Conservation (phyloP, 2,329 filamentous ascomycete species). For the Colletotrichum euphorbiae region DNA sequence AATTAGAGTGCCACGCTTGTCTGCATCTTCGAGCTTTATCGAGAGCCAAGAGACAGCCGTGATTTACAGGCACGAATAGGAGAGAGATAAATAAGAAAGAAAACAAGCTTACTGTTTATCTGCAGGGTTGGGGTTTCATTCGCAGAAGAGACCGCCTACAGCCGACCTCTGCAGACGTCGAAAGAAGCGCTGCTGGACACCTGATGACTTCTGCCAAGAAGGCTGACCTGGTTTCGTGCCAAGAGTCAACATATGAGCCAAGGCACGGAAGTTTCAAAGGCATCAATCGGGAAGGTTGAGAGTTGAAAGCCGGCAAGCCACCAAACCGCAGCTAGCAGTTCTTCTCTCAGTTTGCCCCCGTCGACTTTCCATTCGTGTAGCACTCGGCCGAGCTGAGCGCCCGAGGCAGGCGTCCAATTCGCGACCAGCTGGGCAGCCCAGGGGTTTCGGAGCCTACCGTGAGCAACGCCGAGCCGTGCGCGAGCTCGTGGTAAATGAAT, state of each 20-base stretch:
- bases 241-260: conserved; percentile 30
- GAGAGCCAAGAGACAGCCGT: neutral
- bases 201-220: conserved; percentile 24
- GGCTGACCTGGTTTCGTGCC: conserved; percentile 4
- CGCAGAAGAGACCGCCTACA: neutral
- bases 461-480: conserved; percentile 19
- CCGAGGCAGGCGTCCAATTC: conserved; percentile 1
- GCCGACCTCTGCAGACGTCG: neutral
- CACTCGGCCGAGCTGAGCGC: conserved; percentile 21
- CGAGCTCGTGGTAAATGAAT: conserved; percentile 26
- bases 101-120: neutral
- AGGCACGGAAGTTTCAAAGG: conserved; percentile 34
- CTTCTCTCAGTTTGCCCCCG: neutral
- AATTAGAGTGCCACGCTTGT: conserved; percentile 13
- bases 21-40: neutral
- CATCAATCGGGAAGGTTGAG: conserved; percentile 29
- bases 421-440: neutral
- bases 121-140: neutral
- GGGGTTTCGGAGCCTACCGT: neutral
- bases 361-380: conserved; percentile 24
- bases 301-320: neutral
- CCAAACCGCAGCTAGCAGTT: neutral
- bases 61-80: conserved; percentile 4
- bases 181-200: neutral
- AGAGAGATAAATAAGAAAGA: neutral